These are phyloP conservation scores for Penicillium decumbens DNA, from an alignment of 2,329 filamentous ascomycete genomes.

Conservation along the genomic window DNA sequence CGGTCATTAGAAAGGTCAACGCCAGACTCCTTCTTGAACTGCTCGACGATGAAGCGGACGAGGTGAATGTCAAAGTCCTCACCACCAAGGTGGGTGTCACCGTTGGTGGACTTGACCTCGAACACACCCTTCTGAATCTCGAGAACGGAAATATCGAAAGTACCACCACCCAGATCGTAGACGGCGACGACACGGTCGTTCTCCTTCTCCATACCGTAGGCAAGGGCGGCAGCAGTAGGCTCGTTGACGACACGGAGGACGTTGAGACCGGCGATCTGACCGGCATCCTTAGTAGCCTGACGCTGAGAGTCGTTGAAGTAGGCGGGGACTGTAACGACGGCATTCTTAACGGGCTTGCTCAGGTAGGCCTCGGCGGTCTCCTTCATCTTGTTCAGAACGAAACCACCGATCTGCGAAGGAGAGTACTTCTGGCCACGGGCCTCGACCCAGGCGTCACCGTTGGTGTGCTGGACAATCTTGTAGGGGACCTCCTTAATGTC, in stretches of 20 bases:
- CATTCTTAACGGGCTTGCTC: conserved; percentile 86
- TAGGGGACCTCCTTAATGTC: conserved; percentile 97
- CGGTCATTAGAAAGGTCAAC: conserved; percentile 87
- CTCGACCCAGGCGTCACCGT: conserved; percentile 94
- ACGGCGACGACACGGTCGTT: conserved; percentile 84
- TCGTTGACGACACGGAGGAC: conserved; percentile 98
- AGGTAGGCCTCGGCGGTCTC: conserved; percentile 94
- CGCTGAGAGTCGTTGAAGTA: conserved; percentile 99
- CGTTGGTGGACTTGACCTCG: conserved; percentile 98
- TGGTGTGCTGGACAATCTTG: conserved; percentile 96
- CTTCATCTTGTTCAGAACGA: conserved; percentile 98
- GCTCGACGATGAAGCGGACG: conserved; percentile 85
- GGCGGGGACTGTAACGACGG: conserved; percentile 91
- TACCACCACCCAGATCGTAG: conserved; percentile 97
- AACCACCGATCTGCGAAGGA: conserved; percentile 95
- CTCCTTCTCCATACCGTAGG: conserved; percentile 95
- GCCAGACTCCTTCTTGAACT: conserved; percentile 94
- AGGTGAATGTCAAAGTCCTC: conserved; percentile 96
- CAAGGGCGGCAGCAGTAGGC: conserved; percentile 90
- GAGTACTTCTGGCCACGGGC: conserved; percentile 94
- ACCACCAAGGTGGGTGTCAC: conserved; percentile 96
- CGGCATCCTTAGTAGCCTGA: conserved; percentile 96
- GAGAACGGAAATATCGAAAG: conserved; percentile 96
- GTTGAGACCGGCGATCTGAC: conserved; percentile 92
- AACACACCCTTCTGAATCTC: conserved; percentile 98